phyloP scores from a whole-genome alignment of 768 basidiomycete genomes.

The Lactifluus volemus region DNA sequence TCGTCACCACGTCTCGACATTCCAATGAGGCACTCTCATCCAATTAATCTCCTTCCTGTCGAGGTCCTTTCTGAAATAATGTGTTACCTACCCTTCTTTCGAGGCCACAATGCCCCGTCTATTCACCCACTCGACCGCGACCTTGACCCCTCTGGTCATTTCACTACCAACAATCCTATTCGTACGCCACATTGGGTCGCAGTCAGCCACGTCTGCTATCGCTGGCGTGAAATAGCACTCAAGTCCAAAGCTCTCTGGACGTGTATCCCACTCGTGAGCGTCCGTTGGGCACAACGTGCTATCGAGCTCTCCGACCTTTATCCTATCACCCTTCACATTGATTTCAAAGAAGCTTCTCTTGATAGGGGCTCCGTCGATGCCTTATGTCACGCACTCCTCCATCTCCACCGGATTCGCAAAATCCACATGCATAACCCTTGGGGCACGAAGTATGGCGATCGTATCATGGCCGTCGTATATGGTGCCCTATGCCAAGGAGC shows the following conservation, averaged over 20 bases:
- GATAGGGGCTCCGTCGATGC: slow-evolving; percentile 12
- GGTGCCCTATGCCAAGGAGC: neutral
- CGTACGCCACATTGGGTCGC: slow-evolving; percentile 18
- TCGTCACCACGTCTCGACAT: neutral
- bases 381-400: neutral
- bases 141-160: slow-evolving; percentile 8
- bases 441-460: slow-evolving; percentile 13
- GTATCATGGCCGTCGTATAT: slow-evolving; percentile 7
- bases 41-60: slow-evolving; percentile 3
- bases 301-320: slow-evolving; percentile 11
- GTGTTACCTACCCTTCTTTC: slow-evolving; percentile 13
- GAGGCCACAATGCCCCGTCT: slow-evolving; percentile 2
- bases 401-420: slow-evolving; percentile 1
- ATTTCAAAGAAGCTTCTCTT: slow-evolving; percentile 7
- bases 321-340: slow-evolving; percentile 5
- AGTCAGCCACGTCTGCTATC: slow-evolving; percentile 13
- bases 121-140: slow-evolving; percentile 4
- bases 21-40: neutral
- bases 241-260: slow-evolving; percentile 13
- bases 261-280: slow-evolving; percentile 5
- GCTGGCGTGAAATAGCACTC: slow-evolving; percentile 13
- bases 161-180: slow-evolving; percentile 6
- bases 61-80: slow-evolving; percentile 14
- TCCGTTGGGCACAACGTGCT: slow-evolving; percentile 3
- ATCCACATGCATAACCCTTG: slow-evolving; percentile 6